phyloP scores from a whole-genome alignment of 768 basidiomycete genomes.

The Tulasnella sp. region DNA sequence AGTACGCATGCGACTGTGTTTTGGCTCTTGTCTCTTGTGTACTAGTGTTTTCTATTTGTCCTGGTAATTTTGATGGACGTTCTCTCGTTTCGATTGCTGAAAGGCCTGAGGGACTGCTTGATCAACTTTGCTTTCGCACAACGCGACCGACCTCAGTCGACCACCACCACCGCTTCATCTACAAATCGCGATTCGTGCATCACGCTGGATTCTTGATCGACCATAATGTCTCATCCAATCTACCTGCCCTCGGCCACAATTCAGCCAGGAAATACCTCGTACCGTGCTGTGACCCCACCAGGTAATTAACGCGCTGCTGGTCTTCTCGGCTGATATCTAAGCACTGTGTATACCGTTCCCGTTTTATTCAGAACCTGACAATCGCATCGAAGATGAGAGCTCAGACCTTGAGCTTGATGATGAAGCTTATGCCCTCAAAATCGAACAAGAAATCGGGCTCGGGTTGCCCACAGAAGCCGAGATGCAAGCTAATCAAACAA shows the following conservation, averaged over 20 bases:
- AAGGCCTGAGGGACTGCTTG: background rate
- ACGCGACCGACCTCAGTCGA: background rate
- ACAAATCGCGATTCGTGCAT: background rate
- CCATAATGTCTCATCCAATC: conserved; percentile 2
- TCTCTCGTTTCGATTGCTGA: background rate
- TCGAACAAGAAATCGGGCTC: conserved; percentile 16
- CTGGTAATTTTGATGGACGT: background rate
- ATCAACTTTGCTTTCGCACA: background rate
- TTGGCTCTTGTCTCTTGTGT: background rate
- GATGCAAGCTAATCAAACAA: background rate
- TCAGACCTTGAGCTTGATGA: conserved; percentile 19
- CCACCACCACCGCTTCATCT: background rate
- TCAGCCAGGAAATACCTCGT: conserved; percentile 15
- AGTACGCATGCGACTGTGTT: background rate
- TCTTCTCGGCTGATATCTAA: background rate
- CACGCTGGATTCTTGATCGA: background rate
- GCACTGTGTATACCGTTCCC: background rate
- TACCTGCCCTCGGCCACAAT: conserved; percentile 17
- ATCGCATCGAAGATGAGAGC: conserved; percentile 8
- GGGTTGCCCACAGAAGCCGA: conserved; percentile 8
- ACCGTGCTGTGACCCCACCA: background rate
- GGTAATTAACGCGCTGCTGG: background rate
- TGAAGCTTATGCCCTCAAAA: conserved; percentile 10
- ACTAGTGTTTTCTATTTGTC: background rate
- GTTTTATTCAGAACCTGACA: background rate